Evolutionary conservation across 1,284 basidiomycete species (phyloP).

Genomic region (Sanghuangporus sanghuang): DNA sequence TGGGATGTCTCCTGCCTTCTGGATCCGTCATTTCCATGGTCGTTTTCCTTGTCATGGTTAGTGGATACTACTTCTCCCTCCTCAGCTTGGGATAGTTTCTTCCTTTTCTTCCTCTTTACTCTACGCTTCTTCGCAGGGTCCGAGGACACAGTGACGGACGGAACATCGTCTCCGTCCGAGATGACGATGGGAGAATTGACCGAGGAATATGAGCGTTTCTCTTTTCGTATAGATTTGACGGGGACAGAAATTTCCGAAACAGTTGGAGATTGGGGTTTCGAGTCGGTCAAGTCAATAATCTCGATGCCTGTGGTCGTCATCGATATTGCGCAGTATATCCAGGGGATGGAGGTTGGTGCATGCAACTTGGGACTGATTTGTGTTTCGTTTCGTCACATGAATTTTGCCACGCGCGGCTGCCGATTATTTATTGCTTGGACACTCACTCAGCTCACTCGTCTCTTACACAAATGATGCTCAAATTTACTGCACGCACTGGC

Average conservation of each 20-base stretch:
- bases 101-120: not conserved
- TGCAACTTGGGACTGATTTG: not conserved
- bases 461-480: too few species aligned
- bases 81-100: not conserved
- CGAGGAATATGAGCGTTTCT: not conserved
- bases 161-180: constrained; percentile 8
- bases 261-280: not conserved
- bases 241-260: not conserved
- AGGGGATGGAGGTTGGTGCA: not conserved
- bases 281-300: constrained; percentile 14
- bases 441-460: not conserved
- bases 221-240: not conserved
- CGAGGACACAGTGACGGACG: not conserved
- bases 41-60: not conserved
- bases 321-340: not conserved
- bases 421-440: not conserved
- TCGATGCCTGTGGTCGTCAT: constrained; percentile 1
- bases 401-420: not conserved
- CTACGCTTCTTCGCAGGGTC: not conserved
- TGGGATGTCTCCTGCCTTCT: not conserved
- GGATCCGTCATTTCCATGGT: not conserved
- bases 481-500: too few species aligned
- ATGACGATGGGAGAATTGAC: constrained; percentile 4
- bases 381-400: not conserved
- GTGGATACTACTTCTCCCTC: not conserved